A percentile compares a stretch with the other conserved stretches of the same genome.
Evolutionary conservation across 768 basidiomycete species (phyloP).

Genomic region (Mycena capillaripes): DNA sequence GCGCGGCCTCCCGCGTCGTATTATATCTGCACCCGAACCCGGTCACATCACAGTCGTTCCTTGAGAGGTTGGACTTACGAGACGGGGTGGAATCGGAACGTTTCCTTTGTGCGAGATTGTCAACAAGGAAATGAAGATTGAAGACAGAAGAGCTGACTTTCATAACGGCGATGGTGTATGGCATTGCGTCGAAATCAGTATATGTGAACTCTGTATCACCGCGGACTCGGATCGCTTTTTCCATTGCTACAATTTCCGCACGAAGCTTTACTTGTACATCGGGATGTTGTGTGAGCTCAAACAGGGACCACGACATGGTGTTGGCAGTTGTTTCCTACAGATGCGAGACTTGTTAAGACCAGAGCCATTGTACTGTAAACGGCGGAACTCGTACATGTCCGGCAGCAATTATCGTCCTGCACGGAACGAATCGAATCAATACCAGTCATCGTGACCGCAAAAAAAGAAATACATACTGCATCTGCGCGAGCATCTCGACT

Average conservation of each 20-base stretch:
- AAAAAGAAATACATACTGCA: conserved; percentile 43
- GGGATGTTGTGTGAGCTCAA: conserved; percentile 72
- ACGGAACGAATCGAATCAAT: background rate
- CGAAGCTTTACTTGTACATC: conserved; percentile 73
- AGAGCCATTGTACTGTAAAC: too few species aligned
- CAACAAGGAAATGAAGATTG: background rate
- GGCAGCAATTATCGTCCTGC: conserved; percentile 26
- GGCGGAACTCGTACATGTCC: conserved; percentile 16
- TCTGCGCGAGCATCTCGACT: conserved; percentile 51
- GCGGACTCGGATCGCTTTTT: conserved; percentile 50
- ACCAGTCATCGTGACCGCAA: background rate
- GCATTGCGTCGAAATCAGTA: conserved; percentile 65
- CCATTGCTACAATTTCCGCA: conserved; percentile 62
- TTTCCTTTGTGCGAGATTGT: conserved; percentile 51
- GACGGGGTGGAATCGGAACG: conserved; percentile 67
- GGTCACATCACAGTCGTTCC: background rate
- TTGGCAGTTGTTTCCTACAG: conserved; percentile 72
- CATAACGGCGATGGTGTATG: conserved; percentile 61
- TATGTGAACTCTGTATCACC: conserved; percentile 58
- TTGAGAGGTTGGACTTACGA: conserved; percentile 46
- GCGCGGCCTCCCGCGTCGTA: conserved; percentile 62
- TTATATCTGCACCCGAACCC: conserved; percentile 37
- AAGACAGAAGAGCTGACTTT: conserved; percentile 49
- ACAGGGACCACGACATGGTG: conserved; percentile 70
- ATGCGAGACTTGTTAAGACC: conserved; percentile 43